These are phyloP conservation scores for Sporopachydermia cereana DNA, from an alignment of 1,139 yeast genomes.

Conservation along the genomic window DNA sequence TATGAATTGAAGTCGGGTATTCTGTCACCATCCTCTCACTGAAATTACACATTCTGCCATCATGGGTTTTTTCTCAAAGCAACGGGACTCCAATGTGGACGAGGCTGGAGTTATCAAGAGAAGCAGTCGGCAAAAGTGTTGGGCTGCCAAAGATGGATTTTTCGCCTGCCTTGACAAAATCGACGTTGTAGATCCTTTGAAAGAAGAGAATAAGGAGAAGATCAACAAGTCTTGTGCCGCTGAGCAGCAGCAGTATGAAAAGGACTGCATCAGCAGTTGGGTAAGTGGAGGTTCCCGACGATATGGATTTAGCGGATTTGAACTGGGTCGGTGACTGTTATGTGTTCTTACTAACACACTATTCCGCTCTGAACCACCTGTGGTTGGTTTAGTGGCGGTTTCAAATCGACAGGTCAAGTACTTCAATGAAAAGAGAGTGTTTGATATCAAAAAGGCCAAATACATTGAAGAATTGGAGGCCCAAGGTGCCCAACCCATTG, in stretches of 20 bases:
- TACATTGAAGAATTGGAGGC: slow-evolving; percentile 42
- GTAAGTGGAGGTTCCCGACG: slow-evolving; percentile 21
- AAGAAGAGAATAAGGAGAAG: slow-evolving; percentile 20
- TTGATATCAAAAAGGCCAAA: slow-evolving; percentile 40
- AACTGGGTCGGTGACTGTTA: too few relatives aligned
- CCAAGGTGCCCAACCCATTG: slow-evolving; percentile 32
- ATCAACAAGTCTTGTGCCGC: slow-evolving; percentile 31
- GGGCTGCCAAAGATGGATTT: slow-evolving; percentile 54
- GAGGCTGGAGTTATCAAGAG: slow-evolving; percentile 55
- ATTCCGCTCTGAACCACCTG: background rate
- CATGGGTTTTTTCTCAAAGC: slow-evolving; percentile 32
- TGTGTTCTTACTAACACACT: background rate
- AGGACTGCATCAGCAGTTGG: slow-evolving; percentile 57
- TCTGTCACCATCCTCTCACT: too few relatives aligned
- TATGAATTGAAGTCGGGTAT: too few relatives aligned
- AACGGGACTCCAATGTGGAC: slow-evolving; percentile 77
- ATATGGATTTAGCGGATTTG: background rate
- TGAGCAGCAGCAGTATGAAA: slow-evolving; percentile 36
- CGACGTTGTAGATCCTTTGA: slow-evolving; percentile 35
- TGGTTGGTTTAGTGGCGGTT: slow-evolving; percentile 1
- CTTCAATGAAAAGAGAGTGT: slow-evolving; percentile 55
- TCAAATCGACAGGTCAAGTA: slow-evolving; percentile 32
- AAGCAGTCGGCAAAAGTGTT: slow-evolving; percentile 44
- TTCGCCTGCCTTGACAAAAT: slow-evolving; percentile 47
- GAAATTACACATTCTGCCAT: too few relatives aligned